Percentiles rank a stretch among this genome's conserved stretches.
phyloP scores from a whole-genome alignment of 768 basidiomycete genomes.

The Sistotremastrum niveocremeum region DNA sequence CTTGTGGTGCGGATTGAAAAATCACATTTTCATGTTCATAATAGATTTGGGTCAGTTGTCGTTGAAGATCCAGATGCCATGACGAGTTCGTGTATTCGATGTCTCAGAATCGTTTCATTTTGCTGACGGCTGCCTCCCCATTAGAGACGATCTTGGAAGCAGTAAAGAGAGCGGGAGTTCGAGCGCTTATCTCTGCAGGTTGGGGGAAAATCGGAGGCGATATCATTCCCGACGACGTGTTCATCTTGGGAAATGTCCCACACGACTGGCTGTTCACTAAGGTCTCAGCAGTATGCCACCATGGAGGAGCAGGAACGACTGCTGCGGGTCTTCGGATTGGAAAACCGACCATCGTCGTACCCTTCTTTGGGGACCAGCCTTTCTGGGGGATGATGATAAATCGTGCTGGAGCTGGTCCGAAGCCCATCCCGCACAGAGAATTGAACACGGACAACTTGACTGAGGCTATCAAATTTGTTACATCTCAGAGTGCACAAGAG shows the following conservation, averaged over 20 bases:
- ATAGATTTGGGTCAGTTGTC: conserved; percentile 48
- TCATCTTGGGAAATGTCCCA: conserved; percentile 52
- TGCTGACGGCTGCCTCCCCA: not conserved
- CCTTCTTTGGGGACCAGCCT: conserved; percentile 55
- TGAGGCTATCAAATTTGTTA: conserved; percentile 37
- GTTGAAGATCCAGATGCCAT: conserved; percentile 40
- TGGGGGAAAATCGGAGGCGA: conserved; percentile 50
- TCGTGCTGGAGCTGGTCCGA: conserved; percentile 46
- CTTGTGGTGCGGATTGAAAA: not conserved
- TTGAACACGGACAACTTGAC: conserved; percentile 34
- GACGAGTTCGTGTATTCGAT: conserved; percentile 24
- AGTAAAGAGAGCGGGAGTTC: conserved; percentile 36
- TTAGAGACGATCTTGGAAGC: conserved; percentile 47
- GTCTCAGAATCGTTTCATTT: not conserved
- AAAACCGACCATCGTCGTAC: conserved; percentile 45
- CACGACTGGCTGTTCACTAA: conserved; percentile 59
- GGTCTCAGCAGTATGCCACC: conserved; percentile 48
- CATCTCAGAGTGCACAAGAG: conserved; percentile 30
- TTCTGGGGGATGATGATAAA: conserved; percentile 54
- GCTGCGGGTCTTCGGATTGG: conserved; percentile 48
- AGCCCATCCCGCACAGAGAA: conserved; percentile 41
- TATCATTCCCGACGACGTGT: conserved; percentile 37
- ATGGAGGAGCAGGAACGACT: conserved; percentile 55
- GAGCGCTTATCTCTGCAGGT: conserved; percentile 50
- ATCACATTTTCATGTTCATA: not conserved